A percentile compares a stretch with the other conserved stretches of the same genome.
These are phyloP conservation scores for Eucalyptus leucophloia DNA, from an alignment of 345 rosid species.

Conservation along the genomic window DNA sequence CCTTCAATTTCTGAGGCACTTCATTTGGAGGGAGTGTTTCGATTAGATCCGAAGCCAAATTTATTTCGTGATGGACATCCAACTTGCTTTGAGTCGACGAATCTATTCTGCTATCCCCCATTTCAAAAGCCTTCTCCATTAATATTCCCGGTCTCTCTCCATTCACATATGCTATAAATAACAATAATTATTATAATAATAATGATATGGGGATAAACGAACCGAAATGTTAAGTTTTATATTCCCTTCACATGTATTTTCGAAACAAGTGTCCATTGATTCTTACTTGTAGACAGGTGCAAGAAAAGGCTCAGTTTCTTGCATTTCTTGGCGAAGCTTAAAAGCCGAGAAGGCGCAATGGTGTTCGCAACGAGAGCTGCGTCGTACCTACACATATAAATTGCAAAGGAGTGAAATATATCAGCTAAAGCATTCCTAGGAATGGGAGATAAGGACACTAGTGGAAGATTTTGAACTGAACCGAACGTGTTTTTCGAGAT, in stretches of 20 bases:
- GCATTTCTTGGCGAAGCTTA: slow-evolving; percentile 3
- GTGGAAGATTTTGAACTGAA: not conserved
- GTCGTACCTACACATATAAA: slow-evolving; percentile 3
- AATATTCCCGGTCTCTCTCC: not conserved
- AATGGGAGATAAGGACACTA: not conserved
- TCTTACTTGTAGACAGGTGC: slow-evolving; percentile 8
- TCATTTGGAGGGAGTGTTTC: not conserved
- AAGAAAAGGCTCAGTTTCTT: slow-evolving; percentile 11
- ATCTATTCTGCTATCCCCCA: not conserved
- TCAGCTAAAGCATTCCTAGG: not conserved
- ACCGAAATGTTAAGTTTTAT: not conserved
- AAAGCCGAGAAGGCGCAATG: not conserved
- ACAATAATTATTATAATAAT: not conserved
- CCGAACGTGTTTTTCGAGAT: not conserved
- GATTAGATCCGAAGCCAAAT: slow-evolving; percentile 8
- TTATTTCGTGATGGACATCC: slow-evolving; percentile 13
- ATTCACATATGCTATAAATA: not conserved
- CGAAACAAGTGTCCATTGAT: not conserved
- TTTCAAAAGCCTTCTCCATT: not conserved
- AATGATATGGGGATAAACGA: not conserved
- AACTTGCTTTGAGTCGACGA: not conserved
- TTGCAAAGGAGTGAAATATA: not conserved
- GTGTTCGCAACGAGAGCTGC: not conserved
- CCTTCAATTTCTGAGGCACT: slow-evolving; percentile 8
- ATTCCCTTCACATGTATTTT: not conserved